Conservation (phyloP, 2,329 filamentous ascomycete species). For the Raffaelea ambrosiae region DNA sequence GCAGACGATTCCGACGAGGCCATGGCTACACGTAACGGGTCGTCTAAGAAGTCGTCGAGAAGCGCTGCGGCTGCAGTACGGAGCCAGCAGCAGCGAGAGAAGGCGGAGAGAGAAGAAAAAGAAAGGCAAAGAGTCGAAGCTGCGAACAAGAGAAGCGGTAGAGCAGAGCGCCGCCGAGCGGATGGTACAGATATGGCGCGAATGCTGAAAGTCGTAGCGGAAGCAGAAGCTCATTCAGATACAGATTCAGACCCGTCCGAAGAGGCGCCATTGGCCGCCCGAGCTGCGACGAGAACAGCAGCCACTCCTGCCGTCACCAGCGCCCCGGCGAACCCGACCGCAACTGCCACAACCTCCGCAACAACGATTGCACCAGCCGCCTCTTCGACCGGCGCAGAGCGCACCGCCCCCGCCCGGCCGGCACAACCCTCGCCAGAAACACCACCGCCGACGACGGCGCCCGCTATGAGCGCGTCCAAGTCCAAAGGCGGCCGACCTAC, state of each 20-base stretch:
- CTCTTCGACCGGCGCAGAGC: slow-evolving; percentile 19
- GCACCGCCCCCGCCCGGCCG: slow-evolving; percentile 34
- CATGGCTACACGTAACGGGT: slow-evolving; percentile 37
- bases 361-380: slow-evolving; percentile 9
- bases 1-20: slow-evolving; percentile 69
- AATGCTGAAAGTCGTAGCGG: slow-evolving; percentile 16
- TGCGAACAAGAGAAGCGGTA: slow-evolving; percentile 70
- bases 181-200: slow-evolving; percentile 52
- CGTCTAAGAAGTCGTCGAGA: slow-evolving; percentile 49
- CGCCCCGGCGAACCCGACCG: background rate
- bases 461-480: slow-evolving; percentile 43
- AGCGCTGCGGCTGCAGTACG: slow-evolving; percentile 30
- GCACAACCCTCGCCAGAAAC: slow-evolving; percentile 39
- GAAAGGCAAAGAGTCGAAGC: slow-evolving; percentile 68
- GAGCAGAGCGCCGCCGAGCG: slow-evolving; percentile 69
- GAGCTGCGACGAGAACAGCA: slow-evolving; percentile 19
- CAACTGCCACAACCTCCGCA: slow-evolving; percentile 8
- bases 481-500: slow-evolving; percentile 53
- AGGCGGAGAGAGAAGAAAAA: slow-evolving; percentile 62
- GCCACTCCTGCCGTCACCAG: slow-evolving; percentile 5
- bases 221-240: slow-evolving; percentile 25
- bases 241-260: slow-evolving; percentile 66
- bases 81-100: slow-evolving; percentile 42
- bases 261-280: slow-evolving; percentile 48
- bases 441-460: slow-evolving; percentile 29